Conservation (phyloP, 371 early-diverging fungal species). For the Massospora cicadina region DNA sequence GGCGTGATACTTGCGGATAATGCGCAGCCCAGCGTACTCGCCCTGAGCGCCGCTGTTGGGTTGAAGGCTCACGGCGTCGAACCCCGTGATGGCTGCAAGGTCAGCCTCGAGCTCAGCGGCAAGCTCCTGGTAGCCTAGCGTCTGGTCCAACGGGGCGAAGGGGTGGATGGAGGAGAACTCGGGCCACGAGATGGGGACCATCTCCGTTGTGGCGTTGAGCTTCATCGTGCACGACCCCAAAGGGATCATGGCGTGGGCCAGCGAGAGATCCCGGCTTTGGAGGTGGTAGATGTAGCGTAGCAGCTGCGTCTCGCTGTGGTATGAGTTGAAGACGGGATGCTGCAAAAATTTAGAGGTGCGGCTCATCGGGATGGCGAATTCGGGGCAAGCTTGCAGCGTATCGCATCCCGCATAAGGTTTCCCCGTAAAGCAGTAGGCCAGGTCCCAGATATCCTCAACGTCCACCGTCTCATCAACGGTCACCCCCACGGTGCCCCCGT, state of each 20-base stretch:
- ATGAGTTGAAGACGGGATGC: constrained; percentile 80
- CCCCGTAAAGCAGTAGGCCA: constrained; percentile 50
- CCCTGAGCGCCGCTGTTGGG: constrained; percentile 97
- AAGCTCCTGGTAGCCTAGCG: constrained; percentile 74
- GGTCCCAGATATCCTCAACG: constrained; percentile 50
- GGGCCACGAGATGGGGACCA: constrained; percentile 95
- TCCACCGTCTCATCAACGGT: constrained; percentile 83
- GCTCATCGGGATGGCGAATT: constrained; percentile 41
- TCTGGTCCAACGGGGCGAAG: constrained; percentile 82
- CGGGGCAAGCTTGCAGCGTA: constrained; percentile 23
- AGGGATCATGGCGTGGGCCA: constrained; percentile 95
- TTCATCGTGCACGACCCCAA: constrained; percentile 98
- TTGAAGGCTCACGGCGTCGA: constrained; percentile 79
- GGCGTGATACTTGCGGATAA: constrained; percentile 77
- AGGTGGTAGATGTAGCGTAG: constrained; percentile 83
- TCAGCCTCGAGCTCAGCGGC: constrained; percentile 70
- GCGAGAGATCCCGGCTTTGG: constrained; percentile 86
- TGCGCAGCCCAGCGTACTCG: constrained; percentile 89
- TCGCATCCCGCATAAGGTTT: constrained; percentile 23
- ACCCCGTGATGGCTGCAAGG: constrained; percentile 80
- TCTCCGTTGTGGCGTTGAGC: constrained; percentile 92
- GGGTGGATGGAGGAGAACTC: constrained; percentile 90
- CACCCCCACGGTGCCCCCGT: constrained; percentile 51
- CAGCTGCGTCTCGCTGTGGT: constrained; percentile 98
- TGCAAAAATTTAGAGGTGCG: constrained; percentile 60